Percentiles rank a stretch among this genome's conserved stretches.
Evolutionary conservation across 495 filamentous ascomycete genomes (phyloP).

Genomic region (Penicillium ochrochloron): DNA sequence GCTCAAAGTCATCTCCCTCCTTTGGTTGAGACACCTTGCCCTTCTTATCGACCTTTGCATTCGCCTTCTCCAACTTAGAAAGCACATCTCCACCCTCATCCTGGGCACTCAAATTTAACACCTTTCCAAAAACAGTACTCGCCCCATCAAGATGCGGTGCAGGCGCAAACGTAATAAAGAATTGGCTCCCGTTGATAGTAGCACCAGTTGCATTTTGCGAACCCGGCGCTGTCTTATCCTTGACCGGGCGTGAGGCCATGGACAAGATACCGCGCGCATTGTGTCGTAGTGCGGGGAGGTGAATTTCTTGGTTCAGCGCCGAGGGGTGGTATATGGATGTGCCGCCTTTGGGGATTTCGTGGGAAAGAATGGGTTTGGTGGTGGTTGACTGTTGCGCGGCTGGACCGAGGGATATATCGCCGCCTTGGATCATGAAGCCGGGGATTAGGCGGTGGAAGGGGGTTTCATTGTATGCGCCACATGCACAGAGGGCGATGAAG

Average conservation of each 20-base stretch:
- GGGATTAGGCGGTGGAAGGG: constrained; percentile 93
- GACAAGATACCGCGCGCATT: constrained; percentile 84
- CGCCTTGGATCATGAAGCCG: constrained; percentile 90
- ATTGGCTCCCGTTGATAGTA: constrained; percentile 90
- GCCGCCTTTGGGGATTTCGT: constrained; percentile 72
- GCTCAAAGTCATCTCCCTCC: constrained; percentile 51
- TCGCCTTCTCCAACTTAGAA: constrained; percentile 71
- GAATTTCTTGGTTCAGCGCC: constrained; percentile 91
- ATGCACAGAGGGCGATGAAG: constrained; percentile 95
- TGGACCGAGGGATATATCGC: constrained; percentile 69
- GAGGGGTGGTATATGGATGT: constrained; percentile 79
- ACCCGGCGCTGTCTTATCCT: constrained; percentile 56
- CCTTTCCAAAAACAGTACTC: constrained; percentile 91
- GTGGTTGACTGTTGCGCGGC: constrained; percentile 46
- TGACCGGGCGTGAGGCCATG: constrained; percentile 84
- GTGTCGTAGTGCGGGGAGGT: constrained; percentile 75
- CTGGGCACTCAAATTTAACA: constrained; percentile 56
- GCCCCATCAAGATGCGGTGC: constrained; percentile 92
- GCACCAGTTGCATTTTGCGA: constrained; percentile 57
- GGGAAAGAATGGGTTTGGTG: constrained; percentile 46
- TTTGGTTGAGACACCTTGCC: constrained; percentile 68
- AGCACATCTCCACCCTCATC: constrained; percentile 53
- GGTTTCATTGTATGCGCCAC: constrained; percentile 80
- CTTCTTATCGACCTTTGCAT: constrained; percentile 89
- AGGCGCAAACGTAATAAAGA: constrained; percentile 85